phyloP scores from a whole-genome alignment of 2,329 filamentous ascomycete genomes.

The Botryotinia globosa region DNA sequence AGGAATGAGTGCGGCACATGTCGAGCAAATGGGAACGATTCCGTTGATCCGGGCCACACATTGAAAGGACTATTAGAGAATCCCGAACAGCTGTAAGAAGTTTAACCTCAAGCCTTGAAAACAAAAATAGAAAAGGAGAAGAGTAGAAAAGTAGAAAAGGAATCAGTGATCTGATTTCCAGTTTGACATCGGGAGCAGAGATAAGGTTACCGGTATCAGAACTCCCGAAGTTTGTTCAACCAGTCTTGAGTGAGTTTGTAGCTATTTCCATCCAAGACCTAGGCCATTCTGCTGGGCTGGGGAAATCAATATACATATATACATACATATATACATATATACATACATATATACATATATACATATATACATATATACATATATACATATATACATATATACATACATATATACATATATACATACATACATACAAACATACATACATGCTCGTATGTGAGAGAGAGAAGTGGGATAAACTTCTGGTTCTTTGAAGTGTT shows the following conservation, averaged over 20 bases:
- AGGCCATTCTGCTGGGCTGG: neutral
- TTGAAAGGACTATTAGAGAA: neutral
- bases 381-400: too few relatives aligned
- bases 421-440: too few relatives aligned
- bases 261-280: neutral
- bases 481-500: neutral
- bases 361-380: too few relatives aligned
- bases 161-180: neutral
- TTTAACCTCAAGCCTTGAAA: neutral
- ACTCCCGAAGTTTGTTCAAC: neutral
- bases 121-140: neutral
- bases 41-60: neutral
- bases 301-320: neutral
- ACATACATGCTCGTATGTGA: too few relatives aligned
- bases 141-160: neutral
- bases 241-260: neutral
- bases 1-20: neutral
- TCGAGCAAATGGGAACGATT: slow-evolving; percentile 10
- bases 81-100: neutral
- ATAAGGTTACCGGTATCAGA: neutral
- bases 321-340: too few relatives aligned
- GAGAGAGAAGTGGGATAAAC: neutral
- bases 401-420: too few relatives aligned
- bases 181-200: neutral
- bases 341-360: too few relatives aligned